Percentiles rank a stretch among this genome's conserved stretches.
Evolutionary conservation across 2,329 filamentous ascomycete genomes (phyloP).

Genomic region (Pseudogymnoascus sp.): DNA sequence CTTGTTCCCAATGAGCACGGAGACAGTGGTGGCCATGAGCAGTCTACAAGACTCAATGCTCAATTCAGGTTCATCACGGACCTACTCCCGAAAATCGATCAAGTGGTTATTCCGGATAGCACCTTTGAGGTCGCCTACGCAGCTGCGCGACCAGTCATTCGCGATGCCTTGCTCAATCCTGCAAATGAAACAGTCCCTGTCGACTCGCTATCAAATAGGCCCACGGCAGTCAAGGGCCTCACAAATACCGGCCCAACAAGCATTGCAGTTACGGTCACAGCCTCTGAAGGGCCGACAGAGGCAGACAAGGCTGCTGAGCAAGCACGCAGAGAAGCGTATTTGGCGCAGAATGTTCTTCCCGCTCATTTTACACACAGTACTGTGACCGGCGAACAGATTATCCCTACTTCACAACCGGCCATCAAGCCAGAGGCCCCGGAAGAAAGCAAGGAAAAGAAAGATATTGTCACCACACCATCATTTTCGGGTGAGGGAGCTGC

Average conservation of each 20-base stretch:
- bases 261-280: slow-evolving; percentile 61
- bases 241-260: slow-evolving; percentile 58
- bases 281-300: slow-evolving; percentile 55
- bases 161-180: slow-evolving; percentile 57
- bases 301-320: slow-evolving; percentile 58
- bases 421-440: slow-evolving; percentile 30
- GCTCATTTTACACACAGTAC: slow-evolving; percentile 65
- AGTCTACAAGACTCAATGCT: slow-evolving; percentile 65
- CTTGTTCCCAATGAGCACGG: slow-evolving; percentile 59
- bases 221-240: slow-evolving; percentile 61
- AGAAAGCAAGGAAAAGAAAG: slow-evolving; percentile 41
- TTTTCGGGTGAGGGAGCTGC: slow-evolving; percentile 46
- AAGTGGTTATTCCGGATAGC: slow-evolving; percentile 63
- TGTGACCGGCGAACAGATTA: slow-evolving; percentile 54
- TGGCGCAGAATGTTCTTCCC: slow-evolving; percentile 60
- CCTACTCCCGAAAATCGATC: slow-evolving; percentile 67
- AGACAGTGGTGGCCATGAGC: slow-evolving; percentile 61
- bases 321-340: slow-evolving; percentile 55
- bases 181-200: slow-evolving; percentile 51
- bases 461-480: slow-evolving; percentile 27
- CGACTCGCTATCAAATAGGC: slow-evolving; percentile 43
- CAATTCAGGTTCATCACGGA: slow-evolving; percentile 73
- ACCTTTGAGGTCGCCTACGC: slow-evolving; percentile 62
- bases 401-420: slow-evolving; percentile 29
- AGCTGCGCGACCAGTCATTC: slow-evolving; percentile 53